phyloP scores from a whole-genome alignment of 768 basidiomycete species.

The Rubroboletus satanas region DNA sequence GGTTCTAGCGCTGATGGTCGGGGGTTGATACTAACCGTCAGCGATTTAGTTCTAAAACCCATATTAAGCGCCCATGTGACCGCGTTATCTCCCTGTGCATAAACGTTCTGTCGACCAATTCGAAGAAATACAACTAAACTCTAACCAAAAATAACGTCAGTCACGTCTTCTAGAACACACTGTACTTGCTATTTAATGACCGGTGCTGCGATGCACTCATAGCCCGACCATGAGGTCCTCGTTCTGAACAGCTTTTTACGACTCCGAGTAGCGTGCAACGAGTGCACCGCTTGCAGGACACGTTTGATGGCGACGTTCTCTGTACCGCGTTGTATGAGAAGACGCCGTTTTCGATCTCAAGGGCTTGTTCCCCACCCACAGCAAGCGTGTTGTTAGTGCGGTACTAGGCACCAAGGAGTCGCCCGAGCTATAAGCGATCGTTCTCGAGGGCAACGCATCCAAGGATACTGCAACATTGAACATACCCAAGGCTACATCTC shows the following conservation, averaged over 20 bases:
- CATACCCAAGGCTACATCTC: not conserved
- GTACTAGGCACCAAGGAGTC: not conserved
- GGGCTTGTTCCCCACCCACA: not conserved
- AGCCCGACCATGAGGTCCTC: not conserved
- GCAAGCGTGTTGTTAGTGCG: slow-evolving; percentile 10
- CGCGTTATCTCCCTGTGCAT: not conserved
- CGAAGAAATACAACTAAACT: not conserved
- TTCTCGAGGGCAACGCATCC: not conserved
- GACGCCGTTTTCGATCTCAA: not conserved
- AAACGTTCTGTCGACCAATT: not conserved
- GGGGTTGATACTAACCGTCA: not conserved
- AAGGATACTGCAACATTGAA: not conserved
- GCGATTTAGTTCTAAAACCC: not conserved
- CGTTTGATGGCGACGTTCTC: not conserved
- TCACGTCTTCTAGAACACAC: not conserved
- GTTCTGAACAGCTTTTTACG: not conserved
- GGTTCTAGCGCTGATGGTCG: slow-evolving; percentile 6
- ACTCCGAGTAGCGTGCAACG: not conserved
- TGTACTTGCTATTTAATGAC: not conserved
- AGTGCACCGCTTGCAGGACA: not conserved
- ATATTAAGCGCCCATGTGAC: not conserved
- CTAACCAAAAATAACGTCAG: slow-evolving; percentile 5
- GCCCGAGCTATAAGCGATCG: slow-evolving; percentile 11
- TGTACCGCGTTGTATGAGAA: not conserved
- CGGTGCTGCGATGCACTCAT: not conserved